Evolutionary conservation across 2,329 filamentous ascomycete genomes (phyloP).

Genomic region (Diplodia seriata): DNA sequence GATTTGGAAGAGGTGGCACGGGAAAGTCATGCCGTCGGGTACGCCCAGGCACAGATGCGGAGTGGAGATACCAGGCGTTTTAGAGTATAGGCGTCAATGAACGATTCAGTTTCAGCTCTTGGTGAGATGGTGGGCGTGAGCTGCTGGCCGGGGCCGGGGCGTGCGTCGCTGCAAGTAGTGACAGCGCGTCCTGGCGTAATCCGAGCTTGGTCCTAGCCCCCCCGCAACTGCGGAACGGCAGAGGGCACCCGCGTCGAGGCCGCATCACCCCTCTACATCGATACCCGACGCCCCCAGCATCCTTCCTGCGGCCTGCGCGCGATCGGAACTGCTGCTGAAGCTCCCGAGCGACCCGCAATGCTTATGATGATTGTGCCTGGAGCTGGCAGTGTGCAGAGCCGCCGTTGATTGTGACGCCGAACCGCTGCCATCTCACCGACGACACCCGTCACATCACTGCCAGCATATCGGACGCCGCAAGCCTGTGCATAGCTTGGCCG

Average conservation of each 20-base stretch:
- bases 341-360: constrained; percentile 27
- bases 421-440: constrained; percentile 29
- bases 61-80: constrained; percentile 31
- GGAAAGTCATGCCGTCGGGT: constrained; percentile 27
- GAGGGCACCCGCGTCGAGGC: constrained; percentile 22
- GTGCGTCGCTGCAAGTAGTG: neutral
- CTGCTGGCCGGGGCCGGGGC: neutral
- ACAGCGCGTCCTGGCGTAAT: constrained; percentile 10
- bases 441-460: constrained; percentile 27
- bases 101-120: neutral
- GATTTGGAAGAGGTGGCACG: constrained; percentile 28
- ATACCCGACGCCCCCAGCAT: constrained; percentile 25
- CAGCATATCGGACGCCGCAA: constrained; percentile 30
- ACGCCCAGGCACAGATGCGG: constrained; percentile 28
- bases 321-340: constrained; percentile 6
- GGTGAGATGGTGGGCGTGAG: too few relatives aligned
- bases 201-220: constrained; percentile 28
- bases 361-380: constrained; percentile 32
- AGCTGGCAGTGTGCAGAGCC: constrained; percentile 32
- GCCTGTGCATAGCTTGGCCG: constrained; percentile 22
- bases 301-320: constrained; percentile 22
- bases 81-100: constrained; percentile 26
- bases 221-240: constrained; percentile 30
- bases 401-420: constrained; percentile 31
- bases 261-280: constrained; percentile 28